Evolutionary conservation across 805 yeast species (phyloP).

Genomic region (Clavispora carvajalis): DNA sequence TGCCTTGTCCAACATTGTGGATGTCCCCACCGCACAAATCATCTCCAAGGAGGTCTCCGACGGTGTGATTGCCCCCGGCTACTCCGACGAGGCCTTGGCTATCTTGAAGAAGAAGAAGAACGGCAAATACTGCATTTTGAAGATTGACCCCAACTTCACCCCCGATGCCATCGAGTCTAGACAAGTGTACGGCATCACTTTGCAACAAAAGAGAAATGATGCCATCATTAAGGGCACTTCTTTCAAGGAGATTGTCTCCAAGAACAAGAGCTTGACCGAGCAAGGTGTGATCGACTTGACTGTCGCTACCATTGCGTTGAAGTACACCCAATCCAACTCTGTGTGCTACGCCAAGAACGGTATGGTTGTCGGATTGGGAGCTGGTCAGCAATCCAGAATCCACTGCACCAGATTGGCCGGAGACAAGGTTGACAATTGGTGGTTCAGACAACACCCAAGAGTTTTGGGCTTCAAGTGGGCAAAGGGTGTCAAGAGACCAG

Average conservation of each 20-base stretch:
- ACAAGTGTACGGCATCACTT: constrained; percentile 91
- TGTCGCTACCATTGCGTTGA: constrained; percentile 94
- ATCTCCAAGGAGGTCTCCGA: constrained; percentile 96
- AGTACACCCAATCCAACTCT: constrained; percentile 97
- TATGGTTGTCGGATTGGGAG: constrained; percentile 98
- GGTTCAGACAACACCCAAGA: constrained; percentile 98
- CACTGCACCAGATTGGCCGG: constrained; percentile 99
- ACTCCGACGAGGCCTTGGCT: constrained; percentile 84
- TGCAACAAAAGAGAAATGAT: constrained; percentile 96
- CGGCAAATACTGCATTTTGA: constrained; percentile 94
- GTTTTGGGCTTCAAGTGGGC: constrained; percentile 95
- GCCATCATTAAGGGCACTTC: constrained; percentile 88
- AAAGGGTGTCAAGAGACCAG: constrained; percentile 96
- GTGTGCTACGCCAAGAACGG: constrained; percentile 98
- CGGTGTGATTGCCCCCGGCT: constrained; percentile 99
- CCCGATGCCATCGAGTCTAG: constrained; percentile 83
- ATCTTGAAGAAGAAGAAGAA: constrained; percentile 88
- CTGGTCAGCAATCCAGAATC: constrained; percentile 99
- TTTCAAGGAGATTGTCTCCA: constrained; percentile 86
- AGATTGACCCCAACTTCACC: constrained; percentile 89
- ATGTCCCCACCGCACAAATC: constrained; percentile 92
- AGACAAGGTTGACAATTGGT: constrained; percentile 99
- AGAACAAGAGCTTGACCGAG: constrained; percentile 80
- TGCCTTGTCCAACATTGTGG: constrained; percentile 94
- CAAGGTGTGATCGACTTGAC: constrained; percentile 92